Evolutionary conservation across 2,329 filamentous ascomycete species (phyloP), one percentile per base, ranked within the genome.

Genomic region (Tolypocladium album): DNA sequence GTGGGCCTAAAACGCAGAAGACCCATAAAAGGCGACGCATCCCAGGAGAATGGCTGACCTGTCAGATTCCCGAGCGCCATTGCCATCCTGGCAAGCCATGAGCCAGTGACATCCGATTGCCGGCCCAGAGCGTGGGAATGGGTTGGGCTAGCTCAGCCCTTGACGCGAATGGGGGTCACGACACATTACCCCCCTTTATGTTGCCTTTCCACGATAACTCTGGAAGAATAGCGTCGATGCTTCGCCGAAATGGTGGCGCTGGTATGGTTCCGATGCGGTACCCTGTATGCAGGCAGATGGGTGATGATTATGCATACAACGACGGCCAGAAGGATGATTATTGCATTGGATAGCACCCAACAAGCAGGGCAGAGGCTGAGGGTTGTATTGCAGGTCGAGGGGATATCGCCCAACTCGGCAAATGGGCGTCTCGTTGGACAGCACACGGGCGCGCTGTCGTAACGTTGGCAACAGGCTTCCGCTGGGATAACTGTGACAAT

Each of bases 1-100:
- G 57, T 52, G 39, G 13, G 34, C 24, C 39, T 59, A 59, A n/a
- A 34, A 45, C 34, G 31, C 34, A 6, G 31, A 34, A 4, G 57
- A 60, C 59, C 63, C 62, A 61, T 60, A 61, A 53, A 34, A 52
- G 55, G 59, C 50, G 55, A 61, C 59, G 56, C 42, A 59, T 56
- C 59, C 61, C 59, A 60, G 61, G 55, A 53, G 63, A 55, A 58
- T 61, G 59, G 62, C 61, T 65, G 65, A 65, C 66, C 62, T 67
- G 66, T 67, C 63, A 67, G 65, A 67, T 67, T 64, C 64, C 61
- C 62, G 62, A 61, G 55, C 56, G 60, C 59, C 61, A 58, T 59
- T 60, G 58, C 39, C 59, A 64, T 63, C 64, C 61, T 36, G 60
- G 59, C 58, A 47, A 38, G 61, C 62, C 58, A 59, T 58, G 61